Conservation (phyloP, 1,139 yeast genomes). For the Pichia cactophila region DNA sequence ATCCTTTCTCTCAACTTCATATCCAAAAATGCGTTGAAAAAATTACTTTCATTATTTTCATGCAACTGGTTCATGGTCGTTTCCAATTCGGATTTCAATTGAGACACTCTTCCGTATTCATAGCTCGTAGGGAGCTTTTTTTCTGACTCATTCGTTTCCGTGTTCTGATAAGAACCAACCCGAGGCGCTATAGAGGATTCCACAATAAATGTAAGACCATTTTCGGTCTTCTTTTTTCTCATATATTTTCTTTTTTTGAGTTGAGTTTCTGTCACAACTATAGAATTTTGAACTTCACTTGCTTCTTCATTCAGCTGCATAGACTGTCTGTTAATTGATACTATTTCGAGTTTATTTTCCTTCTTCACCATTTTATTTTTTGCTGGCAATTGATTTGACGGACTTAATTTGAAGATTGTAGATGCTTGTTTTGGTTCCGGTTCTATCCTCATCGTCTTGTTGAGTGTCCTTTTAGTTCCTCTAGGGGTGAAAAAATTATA, state of each 20-base stretch:
- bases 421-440: not conserved
- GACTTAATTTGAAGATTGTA: not conserved
- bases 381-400: not conserved
- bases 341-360: not conserved
- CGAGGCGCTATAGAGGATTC: not conserved
- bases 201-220: slow-evolving; percentile 10
- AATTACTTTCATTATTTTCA: slow-evolving; percentile 8
- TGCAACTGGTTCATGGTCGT: slow-evolving; percentile 4
- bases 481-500: slow-evolving; percentile 1
- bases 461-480: not conserved
- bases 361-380: not conserved
- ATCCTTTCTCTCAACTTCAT: slow-evolving; percentile 13
- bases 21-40: slow-evolving; percentile 12
- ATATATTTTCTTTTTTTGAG: slow-evolving; percentile 10
- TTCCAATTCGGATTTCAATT: slow-evolving; percentile 1
- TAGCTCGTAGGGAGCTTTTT: not conserved
- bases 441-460: not conserved
- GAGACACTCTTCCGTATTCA: not conserved
- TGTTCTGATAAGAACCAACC: not conserved
- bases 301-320: not conserved
- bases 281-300: not conserved
- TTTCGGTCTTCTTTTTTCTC: slow-evolving; percentile 5
- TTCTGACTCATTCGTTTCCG: not conserved
- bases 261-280: not conserved
- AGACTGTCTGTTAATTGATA: not conserved